Percentiles rank a stretch among this genome's conserved stretches.
phyloP scores from a whole-genome alignment of 2,329 filamentous ascomycete species.

The Parasarocladium wereldwijsianum region DNA sequence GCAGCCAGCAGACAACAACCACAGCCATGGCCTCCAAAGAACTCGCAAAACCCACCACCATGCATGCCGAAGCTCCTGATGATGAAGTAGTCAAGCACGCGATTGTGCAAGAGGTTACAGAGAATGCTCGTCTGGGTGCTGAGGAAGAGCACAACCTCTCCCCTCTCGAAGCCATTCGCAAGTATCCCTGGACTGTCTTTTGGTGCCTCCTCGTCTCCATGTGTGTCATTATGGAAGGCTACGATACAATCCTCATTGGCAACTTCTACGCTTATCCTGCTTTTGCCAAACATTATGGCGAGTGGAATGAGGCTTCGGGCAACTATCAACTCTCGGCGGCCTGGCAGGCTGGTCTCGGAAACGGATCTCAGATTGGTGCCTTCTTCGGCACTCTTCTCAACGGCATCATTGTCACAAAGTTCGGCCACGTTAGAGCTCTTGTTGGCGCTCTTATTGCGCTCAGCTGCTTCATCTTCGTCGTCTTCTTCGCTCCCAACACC shows the following conservation, averaged over 20 bases:
- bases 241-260: slow-evolving; percentile 10
- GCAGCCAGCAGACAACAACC: not conserved
- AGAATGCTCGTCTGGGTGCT: slow-evolving; percentile 3
- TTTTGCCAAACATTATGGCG: slow-evolving; percentile 14
- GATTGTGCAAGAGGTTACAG: slow-evolving; percentile 1
- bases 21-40: slow-evolving; percentile 3
- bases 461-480: slow-evolving; percentile 24
- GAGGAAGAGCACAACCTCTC: slow-evolving; percentile 2
- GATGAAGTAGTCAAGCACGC: slow-evolving; percentile 2
- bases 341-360: slow-evolving; percentile 31
- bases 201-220: slow-evolving; percentile 5
- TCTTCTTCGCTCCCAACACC: slow-evolving; percentile 23
- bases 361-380: slow-evolving; percentile 24
- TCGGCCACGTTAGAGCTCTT: slow-evolving; percentile 24
- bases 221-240: slow-evolving; percentile 19
- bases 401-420: slow-evolving; percentile 25
- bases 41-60: slow-evolving; percentile 1
- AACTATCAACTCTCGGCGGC: slow-evolving; percentile 20
- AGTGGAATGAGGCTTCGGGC: slow-evolving; percentile 17
- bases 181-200: slow-evolving; percentile 2
- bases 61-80: slow-evolving; percentile 2
- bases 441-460: slow-evolving; percentile 20
- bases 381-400: slow-evolving; percentile 30
- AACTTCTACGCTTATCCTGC: slow-evolving; percentile 14
- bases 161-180: slow-evolving; percentile 1